A percentile compares a stretch with the other conserved stretches of the same genome.
Evolutionary conservation across 306 rosid species (phyloP).

Genomic region (Amphicarpaea edgeworthii): DNA sequence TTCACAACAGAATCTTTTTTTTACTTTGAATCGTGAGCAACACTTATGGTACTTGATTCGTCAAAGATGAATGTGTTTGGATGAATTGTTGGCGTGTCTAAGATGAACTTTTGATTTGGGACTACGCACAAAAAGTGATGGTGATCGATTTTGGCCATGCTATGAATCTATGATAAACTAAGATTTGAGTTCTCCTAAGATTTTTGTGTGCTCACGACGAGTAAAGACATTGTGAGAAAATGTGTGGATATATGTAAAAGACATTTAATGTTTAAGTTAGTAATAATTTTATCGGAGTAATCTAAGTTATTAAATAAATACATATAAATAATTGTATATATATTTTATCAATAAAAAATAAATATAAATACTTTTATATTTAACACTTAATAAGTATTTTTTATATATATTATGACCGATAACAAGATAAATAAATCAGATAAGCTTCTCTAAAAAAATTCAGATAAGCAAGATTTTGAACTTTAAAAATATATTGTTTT

Average conservation of each 20-base stretch:
- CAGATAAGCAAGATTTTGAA: background rate
- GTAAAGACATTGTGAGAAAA: no score
- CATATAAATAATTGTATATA: background rate
- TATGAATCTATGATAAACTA: background rate
- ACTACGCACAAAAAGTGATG: background rate
- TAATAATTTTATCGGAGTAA: no score
- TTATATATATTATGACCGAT: background rate
- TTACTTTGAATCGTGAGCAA: background rate
- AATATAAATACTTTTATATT: no score
- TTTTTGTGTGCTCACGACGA: no score
- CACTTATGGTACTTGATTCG: background rate
- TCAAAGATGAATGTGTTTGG: no score
- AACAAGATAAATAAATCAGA: background rate
- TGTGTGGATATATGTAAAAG: no score
- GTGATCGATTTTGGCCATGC: background rate
- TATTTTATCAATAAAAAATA: no score
- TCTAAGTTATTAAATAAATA: background rate
- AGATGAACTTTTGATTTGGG: no score
- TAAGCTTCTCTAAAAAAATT: no score
- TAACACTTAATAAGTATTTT: background rate
- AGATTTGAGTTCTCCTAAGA: background rate
- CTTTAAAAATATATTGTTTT: background rate
- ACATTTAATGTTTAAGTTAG: no score
- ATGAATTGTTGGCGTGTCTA: background rate
- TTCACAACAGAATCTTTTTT: background rate